These are phyloP conservation scores for Wickerhamiella brachini DNA, from an alignment of 805 yeast genomes.

Conservation along the genomic window DNA sequence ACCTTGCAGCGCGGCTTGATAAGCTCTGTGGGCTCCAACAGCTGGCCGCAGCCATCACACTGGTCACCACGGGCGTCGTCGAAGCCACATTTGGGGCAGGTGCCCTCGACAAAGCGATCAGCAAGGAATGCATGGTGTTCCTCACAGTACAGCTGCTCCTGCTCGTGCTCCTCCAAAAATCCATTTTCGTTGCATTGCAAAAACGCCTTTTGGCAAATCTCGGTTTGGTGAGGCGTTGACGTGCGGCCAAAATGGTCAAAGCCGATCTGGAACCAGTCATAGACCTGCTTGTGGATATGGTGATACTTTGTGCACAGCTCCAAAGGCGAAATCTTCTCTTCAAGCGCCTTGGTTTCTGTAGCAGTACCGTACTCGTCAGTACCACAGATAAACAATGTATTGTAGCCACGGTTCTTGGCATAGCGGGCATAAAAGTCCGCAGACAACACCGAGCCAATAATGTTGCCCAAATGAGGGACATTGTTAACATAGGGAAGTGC, in stretches of 20 bases:
- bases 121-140: slow-evolving; percentile 85
- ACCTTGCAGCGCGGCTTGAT: slow-evolving; percentile 91
- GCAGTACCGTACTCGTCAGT: slow-evolving; percentile 99
- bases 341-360: slow-evolving; percentile 94
- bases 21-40: slow-evolving; percentile 84
- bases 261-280: slow-evolving; percentile 92
- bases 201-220: slow-evolving; percentile 90
- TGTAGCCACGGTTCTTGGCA: slow-evolving; percentile 76
- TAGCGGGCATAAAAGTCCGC: slow-evolving; percentile 92
- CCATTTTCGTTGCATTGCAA: slow-evolving; percentile 61
- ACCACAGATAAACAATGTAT: slow-evolving; percentile 81
- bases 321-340: slow-evolving; percentile 78
- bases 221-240: slow-evolving; percentile 81
- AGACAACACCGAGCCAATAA: slow-evolving; percentile 83
- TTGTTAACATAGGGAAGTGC: slow-evolving; percentile 97
- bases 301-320: slow-evolving; percentile 87
- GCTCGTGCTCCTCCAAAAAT: slow-evolving; percentile 70
- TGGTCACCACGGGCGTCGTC: slow-evolving; percentile 99
- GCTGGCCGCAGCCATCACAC: slow-evolving; percentile 89
- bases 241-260: slow-evolving; percentile 96
- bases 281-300: slow-evolving; percentile 72
- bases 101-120: slow-evolving; percentile 94
- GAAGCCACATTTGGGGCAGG: slow-evolving; percentile 86
- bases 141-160: slow-evolving; percentile 84
- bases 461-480: slow-evolving; percentile 96